Conservation (phyloP, 768 basidiomycete species). For the Boletus subcaerulescens region DNA sequence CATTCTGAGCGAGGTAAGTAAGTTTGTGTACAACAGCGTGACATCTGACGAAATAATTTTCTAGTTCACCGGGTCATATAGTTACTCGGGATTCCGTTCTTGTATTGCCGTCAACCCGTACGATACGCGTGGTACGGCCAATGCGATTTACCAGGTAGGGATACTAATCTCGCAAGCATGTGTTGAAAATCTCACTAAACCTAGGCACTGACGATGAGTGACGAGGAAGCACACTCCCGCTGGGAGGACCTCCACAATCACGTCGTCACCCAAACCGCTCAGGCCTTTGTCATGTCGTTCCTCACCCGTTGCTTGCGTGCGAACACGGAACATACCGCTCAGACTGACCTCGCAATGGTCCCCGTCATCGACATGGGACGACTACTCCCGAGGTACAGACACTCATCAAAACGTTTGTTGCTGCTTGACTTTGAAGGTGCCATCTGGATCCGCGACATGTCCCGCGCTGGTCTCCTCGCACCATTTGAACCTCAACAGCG, state of each 20-base stretch:
- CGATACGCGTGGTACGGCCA: conserved; percentile 79
- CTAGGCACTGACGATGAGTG: conserved; percentile 70
- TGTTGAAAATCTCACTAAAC: not conserved
- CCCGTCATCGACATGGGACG: conserved; percentile 42
- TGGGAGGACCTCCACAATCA: conserved; percentile 89
- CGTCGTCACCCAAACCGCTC: conserved; percentile 83
- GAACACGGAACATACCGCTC: conserved; percentile 59
- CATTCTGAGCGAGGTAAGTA: conserved; percentile 75
- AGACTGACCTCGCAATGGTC: conserved; percentile 31
- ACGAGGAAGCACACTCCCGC: conserved; percentile 66
- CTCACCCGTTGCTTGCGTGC: conserved; percentile 71
- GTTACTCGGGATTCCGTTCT: conserved; percentile 81
- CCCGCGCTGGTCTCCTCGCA: conserved; percentile 40
- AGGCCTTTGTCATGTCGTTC: conserved; percentile 78
- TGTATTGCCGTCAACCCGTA: conserved; percentile 88
- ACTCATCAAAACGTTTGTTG: conserved; percentile 61
- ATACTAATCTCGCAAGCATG: not conserved
- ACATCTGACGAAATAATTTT: not conserved
- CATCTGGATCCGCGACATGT: conserved; percentile 65
- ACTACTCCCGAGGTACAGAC: conserved; percentile 66
- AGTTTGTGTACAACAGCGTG: conserved; percentile 13
- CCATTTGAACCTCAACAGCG: conserved; percentile 40
- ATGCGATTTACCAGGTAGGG: conserved; percentile 59
- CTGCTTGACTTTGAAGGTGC: conserved; percentile 80
- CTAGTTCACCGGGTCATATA: conserved; percentile 84